Evolutionary conservation across 1,139 yeast genomes (phyloP), one percentile per base, ranked within the genome.

Genomic region (Lizanozyma gosingica): DNA sequence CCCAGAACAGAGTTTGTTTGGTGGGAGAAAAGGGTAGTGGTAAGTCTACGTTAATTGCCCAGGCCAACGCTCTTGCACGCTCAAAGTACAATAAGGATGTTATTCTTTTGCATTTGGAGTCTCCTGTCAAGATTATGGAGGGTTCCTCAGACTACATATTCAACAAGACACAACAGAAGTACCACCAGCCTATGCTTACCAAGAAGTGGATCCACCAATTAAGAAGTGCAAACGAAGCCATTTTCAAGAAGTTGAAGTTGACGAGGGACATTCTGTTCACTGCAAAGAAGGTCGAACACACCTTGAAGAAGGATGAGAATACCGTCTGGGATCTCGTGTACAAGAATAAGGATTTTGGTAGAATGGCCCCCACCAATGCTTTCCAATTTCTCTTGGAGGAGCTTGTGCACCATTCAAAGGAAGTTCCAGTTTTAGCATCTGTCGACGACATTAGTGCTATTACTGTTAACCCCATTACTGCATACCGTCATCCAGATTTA

Each of bases 131-230:
- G 33, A 66, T 87, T 17, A 67, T 80, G 17, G 78, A 85, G 50
- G 97, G 97, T 41, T 65, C 84, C 33, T 73, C 68, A 44, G 94
- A 85, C 57, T 84, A 78, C 54, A 65, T 74, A 41, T 73, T 61
- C 49, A 83, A 83, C 56, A 63, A 67, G 33, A 62, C 61, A 37
- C 53, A 71, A 29, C 62, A 65, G 18, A 55, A 66, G 40, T 86
- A 79, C 57, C 82, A 78, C 41, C 96, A 88, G 59, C 95, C 95
- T 42, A 83, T 83, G 94, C 76, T 71, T 52, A 67, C 84, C 43
- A 78, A 78, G 52, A 69, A 73, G 43, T 72, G 85, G 61, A 59
- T 85, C 48, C 65, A 67, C 48, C 78, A 77, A 58, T 64, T 82
- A 41, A 65, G 74, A 40, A 66, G 67, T 39, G 79, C 79, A 33